Evolutionary conservation across 2,329 filamentous ascomycete species (phyloP).

Genomic region (Cladophialophora chaetospira): DNA sequence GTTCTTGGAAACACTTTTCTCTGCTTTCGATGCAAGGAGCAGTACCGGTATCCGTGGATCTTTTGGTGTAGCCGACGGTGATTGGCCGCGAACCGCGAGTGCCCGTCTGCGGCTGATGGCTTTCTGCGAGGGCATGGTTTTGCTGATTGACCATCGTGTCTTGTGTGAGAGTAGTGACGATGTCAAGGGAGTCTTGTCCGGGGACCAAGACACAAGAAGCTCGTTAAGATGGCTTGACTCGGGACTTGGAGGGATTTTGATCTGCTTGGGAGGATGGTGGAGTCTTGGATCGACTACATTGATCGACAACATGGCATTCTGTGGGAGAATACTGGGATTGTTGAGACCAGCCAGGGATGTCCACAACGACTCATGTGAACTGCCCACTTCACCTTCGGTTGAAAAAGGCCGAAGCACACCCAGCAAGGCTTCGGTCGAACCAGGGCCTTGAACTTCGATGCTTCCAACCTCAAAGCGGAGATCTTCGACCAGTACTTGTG

Average conservation of each 20-base stretch:
- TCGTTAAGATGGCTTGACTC: slow-evolving; percentile 54
- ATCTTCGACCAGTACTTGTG: slow-evolving; percentile 64
- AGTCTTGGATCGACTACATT: slow-evolving; percentile 77
- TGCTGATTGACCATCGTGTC: slow-evolving; percentile 64
- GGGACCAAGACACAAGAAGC: slow-evolving; percentile 67
- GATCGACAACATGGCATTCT: slow-evolving; percentile 71
- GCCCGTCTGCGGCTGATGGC: slow-evolving; percentile 76
- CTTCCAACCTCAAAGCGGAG: slow-evolving; percentile 72
- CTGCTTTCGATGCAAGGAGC: slow-evolving; percentile 51
- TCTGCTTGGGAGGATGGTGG: slow-evolving; percentile 68
- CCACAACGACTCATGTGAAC: slow-evolving; percentile 38
- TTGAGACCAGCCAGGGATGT: slow-evolving; percentile 54
- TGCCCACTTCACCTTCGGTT: slow-evolving; percentile 34
- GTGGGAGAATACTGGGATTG: slow-evolving; percentile 70
- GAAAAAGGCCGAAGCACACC: slow-evolving; percentile 64
- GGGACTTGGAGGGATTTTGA: slow-evolving; percentile 40
- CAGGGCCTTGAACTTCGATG: slow-evolving; percentile 71
- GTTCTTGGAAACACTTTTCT: slow-evolving; percentile 56
- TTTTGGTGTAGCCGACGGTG: slow-evolving; percentile 57
- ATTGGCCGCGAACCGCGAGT: slow-evolving; percentile 62
- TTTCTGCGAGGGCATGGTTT: slow-evolving; percentile 72
- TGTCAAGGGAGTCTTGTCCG: slow-evolving; percentile 55
- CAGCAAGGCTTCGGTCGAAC: slow-evolving; percentile 75
- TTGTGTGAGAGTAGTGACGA: slow-evolving; percentile 68
- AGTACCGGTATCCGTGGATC: slow-evolving; percentile 80